Evolutionary conservation across 2,329 filamentous ascomycete species (phyloP).

Genomic region (Ophiostoma pallidulum): DNA sequence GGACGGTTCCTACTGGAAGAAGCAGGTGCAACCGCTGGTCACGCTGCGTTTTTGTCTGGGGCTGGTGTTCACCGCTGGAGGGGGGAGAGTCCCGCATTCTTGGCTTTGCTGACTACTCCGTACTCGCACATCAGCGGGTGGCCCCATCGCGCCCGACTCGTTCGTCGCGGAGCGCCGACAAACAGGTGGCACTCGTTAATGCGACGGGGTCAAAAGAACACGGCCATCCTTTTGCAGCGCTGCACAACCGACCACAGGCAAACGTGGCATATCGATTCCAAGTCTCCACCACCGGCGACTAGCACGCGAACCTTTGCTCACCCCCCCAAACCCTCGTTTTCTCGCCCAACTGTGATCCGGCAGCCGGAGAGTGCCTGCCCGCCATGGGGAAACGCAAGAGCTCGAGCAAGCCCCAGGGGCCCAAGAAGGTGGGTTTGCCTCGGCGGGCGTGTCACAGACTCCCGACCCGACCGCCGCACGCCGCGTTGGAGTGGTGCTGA

Average conservation of each 20-base stretch:
- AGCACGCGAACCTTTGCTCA: neutral
- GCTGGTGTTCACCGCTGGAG: too few relatives aligned
- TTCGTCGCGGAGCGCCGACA: too few relatives aligned
- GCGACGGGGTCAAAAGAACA: neutral
- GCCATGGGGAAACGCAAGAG: constrained; percentile 86
- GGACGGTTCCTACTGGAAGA: constrained; percentile 1
- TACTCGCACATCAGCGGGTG: too few relatives aligned
- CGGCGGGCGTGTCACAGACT: too few relatives aligned
- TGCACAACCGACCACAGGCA: neutral
- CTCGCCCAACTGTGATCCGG: neutral
- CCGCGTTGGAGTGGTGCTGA: neutral
- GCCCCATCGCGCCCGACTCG: too few relatives aligned
- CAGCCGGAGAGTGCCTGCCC: constrained; percentile 5
- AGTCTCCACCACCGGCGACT: too few relatives aligned
- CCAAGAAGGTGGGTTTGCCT: constrained; percentile 60
- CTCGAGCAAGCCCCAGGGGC: constrained; percentile 68
- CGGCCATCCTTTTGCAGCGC: neutral
- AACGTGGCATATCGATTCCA: too few relatives aligned
- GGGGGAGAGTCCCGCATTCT: too few relatives aligned
- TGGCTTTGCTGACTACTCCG: constrained; percentile 3
- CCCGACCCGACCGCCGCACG: neutral
- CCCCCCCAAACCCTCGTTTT: neutral
- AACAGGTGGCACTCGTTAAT: too few relatives aligned
- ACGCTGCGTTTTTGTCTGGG: neutral
- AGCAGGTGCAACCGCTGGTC: neutral